These are phyloP conservation scores for Platanus orientalis DNA, from an alignment of 164 flowering plant genomes.

Conservation along the genomic window DNA sequence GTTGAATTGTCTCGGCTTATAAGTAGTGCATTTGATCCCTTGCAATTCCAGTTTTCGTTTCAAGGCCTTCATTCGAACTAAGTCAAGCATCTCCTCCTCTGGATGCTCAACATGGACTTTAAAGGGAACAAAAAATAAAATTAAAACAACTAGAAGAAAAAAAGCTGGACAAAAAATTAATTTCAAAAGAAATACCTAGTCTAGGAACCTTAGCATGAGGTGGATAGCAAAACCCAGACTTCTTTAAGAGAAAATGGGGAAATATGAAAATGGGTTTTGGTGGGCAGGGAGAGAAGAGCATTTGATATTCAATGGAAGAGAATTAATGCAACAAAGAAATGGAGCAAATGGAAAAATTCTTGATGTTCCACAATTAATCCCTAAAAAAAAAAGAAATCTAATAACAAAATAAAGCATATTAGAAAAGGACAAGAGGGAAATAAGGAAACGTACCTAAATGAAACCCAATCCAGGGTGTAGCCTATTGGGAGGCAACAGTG, in stretches of 20 bases:
- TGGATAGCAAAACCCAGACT: slow-evolving; percentile 16
- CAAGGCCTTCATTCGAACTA: slow-evolving; percentile 15
- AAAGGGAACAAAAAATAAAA: background rate
- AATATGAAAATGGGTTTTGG: slow-evolving; percentile 18
- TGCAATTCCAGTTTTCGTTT: slow-evolving; percentile 32
- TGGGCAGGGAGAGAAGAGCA: no score
- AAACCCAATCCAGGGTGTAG: no score
- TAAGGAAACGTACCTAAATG: no score
- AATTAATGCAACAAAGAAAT: no score
- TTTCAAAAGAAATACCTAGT: slow-evolving; percentile 14
- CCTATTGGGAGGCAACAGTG: no score
- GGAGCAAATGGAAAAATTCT: no score
- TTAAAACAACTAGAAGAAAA: background rate
- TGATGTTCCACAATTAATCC: no score
- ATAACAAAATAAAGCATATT: no score
- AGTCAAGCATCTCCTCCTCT: slow-evolving; percentile 10
- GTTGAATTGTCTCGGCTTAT: slow-evolving; percentile 33
- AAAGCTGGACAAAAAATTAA: background rate
- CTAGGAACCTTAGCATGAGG: slow-evolving; percentile 13
- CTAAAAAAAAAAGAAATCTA: no score
- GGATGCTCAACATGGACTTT: slow-evolving; percentile 19
- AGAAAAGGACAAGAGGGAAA: no score
- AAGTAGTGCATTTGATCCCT: slow-evolving; percentile 27
- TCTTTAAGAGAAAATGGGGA: slow-evolving; percentile 6
- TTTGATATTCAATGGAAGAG: no score